Evolutionary conservation across 2,329 filamentous ascomycete species (phyloP), one percentile per base, ranked within the genome.

Genomic region (Balansia obtecta): DNA sequence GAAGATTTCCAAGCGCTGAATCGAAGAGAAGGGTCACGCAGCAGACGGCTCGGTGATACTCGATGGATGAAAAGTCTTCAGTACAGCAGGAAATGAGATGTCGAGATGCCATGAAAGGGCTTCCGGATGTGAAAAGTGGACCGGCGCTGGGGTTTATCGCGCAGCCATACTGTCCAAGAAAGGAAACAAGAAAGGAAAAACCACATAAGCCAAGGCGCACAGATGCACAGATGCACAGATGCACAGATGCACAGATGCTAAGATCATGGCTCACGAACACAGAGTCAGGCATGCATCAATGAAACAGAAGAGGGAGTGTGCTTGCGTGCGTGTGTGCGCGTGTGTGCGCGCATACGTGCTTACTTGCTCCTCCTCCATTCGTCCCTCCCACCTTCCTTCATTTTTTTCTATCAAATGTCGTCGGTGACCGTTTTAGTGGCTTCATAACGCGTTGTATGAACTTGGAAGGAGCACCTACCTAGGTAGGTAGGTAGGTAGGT

Each of bases 91-190:
- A 33, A 22, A 41, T 46, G 20, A 39, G 33, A 46, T 27, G 10
- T 46, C 18, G 45, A 38, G 33, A 39, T 38, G 16, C 12, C 40
- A 27, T n/a, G 16, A 6, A 27, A 27, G 6, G 6, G 22, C 22
- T 27, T 49, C n/a, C 39, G 20, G 40, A 39, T 34, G 47, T 49
- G 32, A 33, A 49, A 49, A 49, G 47, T 45, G 47, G 47, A 33
- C 38, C 47, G 20, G 20, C 40, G 39, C 18, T 32, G 46, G 46
- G 33, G 16, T 30, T 22, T n/a, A 12, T 16, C 15, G 12, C 39
- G 40, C 42, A 9, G 30, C 39, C 38, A 12, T 16, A 15, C 32
- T n/a, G 34, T 11, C 20, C 18, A 27, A 13, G 20, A n/a, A 38
- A 15, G 18, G 12, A 15, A 37, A 3, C 33, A 37, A 11, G 12